Conservation (phyloP, 148 eudicot genomes). For the Vaccinium vitisidaea region DNA sequence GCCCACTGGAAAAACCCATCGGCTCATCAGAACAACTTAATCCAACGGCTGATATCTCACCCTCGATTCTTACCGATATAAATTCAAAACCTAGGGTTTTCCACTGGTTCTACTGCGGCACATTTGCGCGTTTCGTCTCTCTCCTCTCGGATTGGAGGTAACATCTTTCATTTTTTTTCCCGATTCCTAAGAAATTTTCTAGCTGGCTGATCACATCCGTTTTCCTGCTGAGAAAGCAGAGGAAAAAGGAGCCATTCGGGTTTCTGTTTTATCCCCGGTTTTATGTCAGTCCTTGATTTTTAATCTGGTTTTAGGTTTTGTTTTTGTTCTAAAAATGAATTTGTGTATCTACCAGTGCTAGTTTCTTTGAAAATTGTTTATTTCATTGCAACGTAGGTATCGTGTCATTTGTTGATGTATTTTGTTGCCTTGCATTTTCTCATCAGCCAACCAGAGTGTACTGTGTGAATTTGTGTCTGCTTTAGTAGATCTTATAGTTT, state of each 20-base stretch:
- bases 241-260: background rate
- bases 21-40: background rate
- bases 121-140: background rate
- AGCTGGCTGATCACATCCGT: background rate
- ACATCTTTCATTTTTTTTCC: background rate
- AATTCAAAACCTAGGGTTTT: background rate
- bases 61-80: background rate
- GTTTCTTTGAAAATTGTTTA: background rate
- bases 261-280: background rate
- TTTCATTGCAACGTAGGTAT: background rate
- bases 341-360: background rate
- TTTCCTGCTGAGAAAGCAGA: conserved; percentile 7
- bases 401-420: background rate
- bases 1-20: too few species aligned
- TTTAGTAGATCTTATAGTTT: background rate
- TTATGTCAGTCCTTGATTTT: background rate
- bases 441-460: background rate
- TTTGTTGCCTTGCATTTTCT: background rate
- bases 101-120: background rate
- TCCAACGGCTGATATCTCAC: background rate
- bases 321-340: background rate
- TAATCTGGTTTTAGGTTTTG: background rate
- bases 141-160: background rate
- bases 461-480: background rate
- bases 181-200: background rate